These are phyloP conservation scores for Aspergillus cejpii DNA, from an alignment of 2,329 filamentous ascomycete species.

Conservation along the genomic window DNA sequence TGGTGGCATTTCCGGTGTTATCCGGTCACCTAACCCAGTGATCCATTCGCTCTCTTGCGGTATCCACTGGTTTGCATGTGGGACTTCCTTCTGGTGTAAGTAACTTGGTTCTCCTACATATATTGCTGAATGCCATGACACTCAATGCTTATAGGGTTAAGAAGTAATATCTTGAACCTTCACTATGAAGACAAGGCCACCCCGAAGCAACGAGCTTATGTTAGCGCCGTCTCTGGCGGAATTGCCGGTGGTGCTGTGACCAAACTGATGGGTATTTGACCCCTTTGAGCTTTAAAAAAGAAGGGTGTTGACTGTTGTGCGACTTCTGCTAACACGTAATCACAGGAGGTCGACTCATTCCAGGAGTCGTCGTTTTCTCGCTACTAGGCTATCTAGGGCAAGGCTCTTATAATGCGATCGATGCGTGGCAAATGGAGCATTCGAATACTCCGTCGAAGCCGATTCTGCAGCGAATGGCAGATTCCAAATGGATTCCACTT, in stretches of 20 bases:
- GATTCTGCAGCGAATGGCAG: slow-evolving; percentile 47
- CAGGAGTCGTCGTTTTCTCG: slow-evolving; percentile 54
- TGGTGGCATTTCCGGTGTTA: slow-evolving; percentile 64
- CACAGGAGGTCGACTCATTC: slow-evolving; percentile 53
- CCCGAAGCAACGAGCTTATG: slow-evolving; percentile 55
- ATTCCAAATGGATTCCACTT: slow-evolving; percentile 65
- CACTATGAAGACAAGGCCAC: slow-evolving; percentile 49
- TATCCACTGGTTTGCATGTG: slow-evolving; percentile 73
- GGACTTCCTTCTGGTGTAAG: slow-evolving; percentile 69
- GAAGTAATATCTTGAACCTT: slow-evolving; percentile 43
- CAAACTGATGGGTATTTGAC: slow-evolving; percentile 46
- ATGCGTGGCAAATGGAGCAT: slow-evolving; percentile 41
- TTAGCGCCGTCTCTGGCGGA: slow-evolving; percentile 64
- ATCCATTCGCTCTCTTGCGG: slow-evolving; percentile 67
- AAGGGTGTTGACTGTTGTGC: neutral
- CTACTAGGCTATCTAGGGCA: slow-evolving; percentile 54
- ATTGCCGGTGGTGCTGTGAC: slow-evolving; percentile 56
- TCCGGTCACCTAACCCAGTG: slow-evolving; percentile 58
- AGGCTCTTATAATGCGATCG: slow-evolving; percentile 48
- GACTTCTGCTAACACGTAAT: slow-evolving; percentile 8
- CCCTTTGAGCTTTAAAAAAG: neutral
- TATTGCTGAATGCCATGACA: neutral
- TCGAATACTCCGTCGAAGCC: slow-evolving; percentile 34
- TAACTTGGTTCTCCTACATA: slow-evolving; percentile 9
- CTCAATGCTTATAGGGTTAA: slow-evolving; percentile 41